Evolutionary conservation across 805 yeast species (phyloP).

Genomic region (Groenewaldozyma tartarivorans): DNA sequence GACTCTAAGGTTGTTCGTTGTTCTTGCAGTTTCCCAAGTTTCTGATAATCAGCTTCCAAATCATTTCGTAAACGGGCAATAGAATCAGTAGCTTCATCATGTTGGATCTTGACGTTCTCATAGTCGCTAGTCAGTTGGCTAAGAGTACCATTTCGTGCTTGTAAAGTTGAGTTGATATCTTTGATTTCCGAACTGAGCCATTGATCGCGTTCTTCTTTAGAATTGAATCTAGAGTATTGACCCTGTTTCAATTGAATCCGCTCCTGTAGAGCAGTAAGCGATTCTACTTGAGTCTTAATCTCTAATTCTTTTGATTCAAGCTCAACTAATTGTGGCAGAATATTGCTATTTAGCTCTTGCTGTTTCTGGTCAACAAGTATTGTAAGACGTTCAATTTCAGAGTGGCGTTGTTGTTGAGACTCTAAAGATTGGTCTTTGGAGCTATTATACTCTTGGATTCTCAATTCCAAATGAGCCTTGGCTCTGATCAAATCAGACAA

Average conservation of each 20-base stretch:
- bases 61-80: slow-evolving; percentile 7
- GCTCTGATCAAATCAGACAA: slow-evolving; percentile 30
- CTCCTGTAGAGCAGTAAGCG: slow-evolving; percentile 45
- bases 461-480: slow-evolving; percentile 29
- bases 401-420: slow-evolving; percentile 22
- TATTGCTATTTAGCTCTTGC: slow-evolving; percentile 2
- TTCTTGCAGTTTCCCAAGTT: slow-evolving; percentile 10
- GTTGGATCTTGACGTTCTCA: slow-evolving; percentile 6
- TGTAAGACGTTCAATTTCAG: slow-evolving; percentile 29
- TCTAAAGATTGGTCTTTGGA: slow-evolving; percentile 14
- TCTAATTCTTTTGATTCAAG: slow-evolving; percentile 34
- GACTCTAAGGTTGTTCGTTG: slow-evolving; percentile 12
- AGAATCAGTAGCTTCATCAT: not conserved
- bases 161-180: slow-evolving; percentile 26
- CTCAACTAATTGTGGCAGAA: slow-evolving; percentile 9
- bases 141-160: slow-evolving; percentile 22
- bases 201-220: slow-evolving; percentile 48
- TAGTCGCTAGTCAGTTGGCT: slow-evolving; percentile 19
- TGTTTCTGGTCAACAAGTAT: slow-evolving; percentile 9
- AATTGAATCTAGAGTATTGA: slow-evolving; percentile 48
- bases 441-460: slow-evolving; percentile 24
- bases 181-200: slow-evolving; percentile 55
- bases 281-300: slow-evolving; percentile 32
- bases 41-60: slow-evolving; percentile 16
- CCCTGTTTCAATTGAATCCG: slow-evolving; percentile 64